Evolutionary conservation across 2,329 filamentous ascomycete genomes (phyloP).

Genomic region (Ploettnerulaceae sp.): DNA sequence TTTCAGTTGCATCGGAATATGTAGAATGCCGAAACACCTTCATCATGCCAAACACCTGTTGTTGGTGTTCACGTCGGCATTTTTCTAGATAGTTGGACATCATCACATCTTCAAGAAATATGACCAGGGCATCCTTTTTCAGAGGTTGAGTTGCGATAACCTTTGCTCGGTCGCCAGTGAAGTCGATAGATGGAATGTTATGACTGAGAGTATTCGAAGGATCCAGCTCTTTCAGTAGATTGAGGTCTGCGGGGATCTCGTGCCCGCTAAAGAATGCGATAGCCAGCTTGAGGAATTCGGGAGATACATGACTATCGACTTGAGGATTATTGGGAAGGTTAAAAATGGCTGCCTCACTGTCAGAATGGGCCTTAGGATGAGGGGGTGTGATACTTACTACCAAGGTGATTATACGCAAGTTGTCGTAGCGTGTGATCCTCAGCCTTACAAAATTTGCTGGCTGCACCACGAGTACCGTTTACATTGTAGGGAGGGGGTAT

Average conservation of each 20-base stretch:
- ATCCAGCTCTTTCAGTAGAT: neutral
- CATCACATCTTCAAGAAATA: constrained; percentile 19
- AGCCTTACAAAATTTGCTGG: neutral
- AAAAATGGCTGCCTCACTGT: neutral
- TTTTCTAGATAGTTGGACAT: constrained; percentile 17
- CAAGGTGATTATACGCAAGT: neutral
- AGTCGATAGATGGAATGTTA: neutral
- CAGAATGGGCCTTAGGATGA: no score
- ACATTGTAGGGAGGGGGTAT: neutral
- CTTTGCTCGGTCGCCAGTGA: constrained; percentile 9
- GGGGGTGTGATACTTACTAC: neutral
- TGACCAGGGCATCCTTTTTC: constrained; percentile 3
- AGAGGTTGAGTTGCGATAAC: constrained; percentile 3
- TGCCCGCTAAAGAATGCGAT: neutral
- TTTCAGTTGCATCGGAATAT: neutral
- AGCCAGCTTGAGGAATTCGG: neutral
- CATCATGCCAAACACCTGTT: neutral
- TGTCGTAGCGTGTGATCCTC: neutral
- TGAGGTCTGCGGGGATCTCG: neutral
- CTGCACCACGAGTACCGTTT: neutral
- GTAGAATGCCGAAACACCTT: neutral
- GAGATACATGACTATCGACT: neutral
- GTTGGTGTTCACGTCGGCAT: neutral
- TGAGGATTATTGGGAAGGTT: neutral
- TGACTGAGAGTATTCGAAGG: neutral